Base-by-base conservation (phyloP, 371 early-diverging fungal species). In the Mortierella sp. region DNA sequence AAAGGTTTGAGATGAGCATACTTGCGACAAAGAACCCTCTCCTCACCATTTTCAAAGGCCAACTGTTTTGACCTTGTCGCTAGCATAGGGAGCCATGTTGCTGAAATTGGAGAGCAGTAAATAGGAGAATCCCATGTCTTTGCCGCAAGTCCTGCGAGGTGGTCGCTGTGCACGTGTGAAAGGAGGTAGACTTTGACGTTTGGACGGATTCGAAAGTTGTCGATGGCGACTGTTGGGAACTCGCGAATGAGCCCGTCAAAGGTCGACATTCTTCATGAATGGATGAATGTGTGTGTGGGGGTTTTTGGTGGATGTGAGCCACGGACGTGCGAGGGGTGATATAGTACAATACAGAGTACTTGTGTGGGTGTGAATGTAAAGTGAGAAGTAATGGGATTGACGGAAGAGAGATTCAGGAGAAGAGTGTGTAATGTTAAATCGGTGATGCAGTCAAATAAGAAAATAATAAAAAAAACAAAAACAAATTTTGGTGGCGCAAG, bases 191-290 rank as follows among this genome's bases (percentile, higher is more conserved):
- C 77, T 13, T 79, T 78, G 34, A 85, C 81, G 13, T 84, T 83
- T 1, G 75, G 57, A n/a, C 85, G 80, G 10, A 50, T 34, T 31
- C 44, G 75, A 73, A 90, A 90, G 45, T 87, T 81, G 72, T 90
- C 90, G 78, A 90, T 89, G 24, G 85, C 79, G 8, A 90, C 78
- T 28, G 78, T 63, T 6, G 90, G 90, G 79, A 89, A 90, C 74
- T 90, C 91, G 31, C 88, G 84, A 58, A 90, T 87, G 70, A 83
- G 84, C 7, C 91, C 91, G 54, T 90, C 88, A 80, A 89, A 89
- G 24, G 89, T 88, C 38, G 84, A 88, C 89, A 89, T 89, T 47
- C 55, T 72, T 50, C 54, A 31, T 52, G 63, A 65, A 73, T 73
- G 78, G n/a, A 19, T 24, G 21, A 7, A 68, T 21, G 19, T 63